Conservation (phyloP, 805 yeast genomes). For the Schwanniomyces vanrijiae region DNA sequence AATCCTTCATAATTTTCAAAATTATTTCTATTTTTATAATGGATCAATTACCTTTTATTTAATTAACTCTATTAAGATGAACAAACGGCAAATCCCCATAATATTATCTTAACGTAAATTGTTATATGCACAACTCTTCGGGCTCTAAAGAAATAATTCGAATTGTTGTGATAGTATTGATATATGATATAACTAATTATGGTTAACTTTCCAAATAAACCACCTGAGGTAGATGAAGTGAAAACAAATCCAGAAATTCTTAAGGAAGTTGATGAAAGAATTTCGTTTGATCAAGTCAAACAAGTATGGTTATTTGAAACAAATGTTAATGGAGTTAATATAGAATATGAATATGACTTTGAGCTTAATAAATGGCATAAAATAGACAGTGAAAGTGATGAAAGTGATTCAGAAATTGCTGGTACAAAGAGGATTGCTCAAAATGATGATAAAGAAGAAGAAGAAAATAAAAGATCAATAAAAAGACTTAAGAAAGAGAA, state of each 20-base stretch:
- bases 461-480: constrained; percentile 23
- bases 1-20: no score
- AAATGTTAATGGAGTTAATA: constrained; percentile 6
- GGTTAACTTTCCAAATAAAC: constrained; percentile 15
- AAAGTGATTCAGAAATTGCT: background rate
- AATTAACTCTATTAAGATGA: no score
- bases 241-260: constrained; percentile 4
- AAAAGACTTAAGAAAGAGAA: constrained; percentile 24
- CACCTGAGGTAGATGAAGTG: constrained; percentile 11
- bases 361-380: constrained; percentile 19
- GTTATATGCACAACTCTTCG: background rate
- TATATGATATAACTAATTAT: constrained; percentile 1
- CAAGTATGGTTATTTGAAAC: constrained; percentile 21
- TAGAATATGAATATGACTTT: constrained; percentile 22
- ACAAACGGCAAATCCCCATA: no score
- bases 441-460: constrained; percentile 18
- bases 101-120: no score
- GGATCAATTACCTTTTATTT: no score
- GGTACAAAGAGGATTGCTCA: constrained; percentile 1
- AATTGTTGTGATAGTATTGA: no score
- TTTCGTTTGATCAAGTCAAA: constrained; percentile 20
- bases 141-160: background rate
- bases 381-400: background rate
- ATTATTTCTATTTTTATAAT: no score
- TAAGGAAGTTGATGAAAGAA: constrained; percentile 20